phyloP scores from a whole-genome alignment of 768 basidiomycete genomes.

The Sarcomyxa edulis region DNA sequence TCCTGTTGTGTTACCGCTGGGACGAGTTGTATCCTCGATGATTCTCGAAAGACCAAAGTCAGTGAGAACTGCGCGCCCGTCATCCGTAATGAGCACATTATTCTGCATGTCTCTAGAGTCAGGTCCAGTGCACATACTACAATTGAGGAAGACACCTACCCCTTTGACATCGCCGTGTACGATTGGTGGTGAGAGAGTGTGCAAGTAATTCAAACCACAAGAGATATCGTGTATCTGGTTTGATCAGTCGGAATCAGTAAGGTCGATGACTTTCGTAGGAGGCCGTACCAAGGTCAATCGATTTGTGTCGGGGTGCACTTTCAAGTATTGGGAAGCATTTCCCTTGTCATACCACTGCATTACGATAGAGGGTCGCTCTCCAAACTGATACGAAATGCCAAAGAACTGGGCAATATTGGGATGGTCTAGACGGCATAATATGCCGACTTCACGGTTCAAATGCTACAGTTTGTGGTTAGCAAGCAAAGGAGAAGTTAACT shows the following conservation, averaged over 20 bases:
- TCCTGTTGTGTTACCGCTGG: constrained; percentile 15
- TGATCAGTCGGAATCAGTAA: neutral
- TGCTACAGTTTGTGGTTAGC: no score
- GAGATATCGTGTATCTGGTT: constrained; percentile 40
- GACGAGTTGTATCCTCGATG: constrained; percentile 17
- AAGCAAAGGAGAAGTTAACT: no score
- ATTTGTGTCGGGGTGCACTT: constrained; percentile 26
- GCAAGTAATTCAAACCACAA: constrained; percentile 37
- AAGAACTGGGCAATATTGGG: constrained; percentile 44
- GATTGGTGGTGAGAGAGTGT: constrained; percentile 32
- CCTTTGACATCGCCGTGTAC: constrained; percentile 24
- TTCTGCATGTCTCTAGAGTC: constrained; percentile 11
- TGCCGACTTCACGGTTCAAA: constrained; percentile 40
- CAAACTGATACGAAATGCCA: constrained; percentile 37
- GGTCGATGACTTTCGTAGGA: neutral
- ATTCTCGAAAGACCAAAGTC: constrained; percentile 25
- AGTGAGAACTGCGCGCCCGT: constrained; percentile 18
- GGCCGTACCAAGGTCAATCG: constrained; percentile 32
- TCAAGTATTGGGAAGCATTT: constrained; percentile 38
- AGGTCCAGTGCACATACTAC: neutral
- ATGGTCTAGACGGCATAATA: constrained; percentile 45
- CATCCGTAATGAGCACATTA: constrained; percentile 32
- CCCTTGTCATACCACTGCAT: constrained; percentile 47
- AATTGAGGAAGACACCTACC: constrained; percentile 11
- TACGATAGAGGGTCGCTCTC: constrained; percentile 30